phyloP scores from a whole-genome alignment of 2,329 filamentous ascomycete species.

The Bisporella sp. region DNA sequence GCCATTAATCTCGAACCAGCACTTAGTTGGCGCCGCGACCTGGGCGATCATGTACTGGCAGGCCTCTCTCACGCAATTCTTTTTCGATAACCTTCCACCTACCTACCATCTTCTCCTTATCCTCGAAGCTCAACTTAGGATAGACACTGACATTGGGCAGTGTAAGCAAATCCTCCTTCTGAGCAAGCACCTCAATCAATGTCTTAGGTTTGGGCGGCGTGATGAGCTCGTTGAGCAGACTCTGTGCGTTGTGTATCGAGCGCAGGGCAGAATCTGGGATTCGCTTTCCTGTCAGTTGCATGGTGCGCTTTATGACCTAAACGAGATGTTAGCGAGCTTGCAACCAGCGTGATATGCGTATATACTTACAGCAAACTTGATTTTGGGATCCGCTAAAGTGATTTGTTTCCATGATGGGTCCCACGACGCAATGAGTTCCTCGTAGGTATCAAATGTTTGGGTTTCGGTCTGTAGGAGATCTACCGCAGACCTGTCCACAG shows the following conservation, averaged over 20 bases:
- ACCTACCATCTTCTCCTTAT: conserved; percentile 65
- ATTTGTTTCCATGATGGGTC: conserved; percentile 51
- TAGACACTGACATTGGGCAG: conserved; percentile 68
- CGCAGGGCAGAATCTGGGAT: conserved; percentile 65
- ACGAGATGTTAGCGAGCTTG: conserved; percentile 7
- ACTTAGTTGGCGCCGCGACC: no score
- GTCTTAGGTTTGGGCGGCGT: conserved; percentile 51
- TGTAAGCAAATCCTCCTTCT: conserved; percentile 37
- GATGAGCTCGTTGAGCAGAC: conserved; percentile 47
- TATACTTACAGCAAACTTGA: conserved; percentile 68
- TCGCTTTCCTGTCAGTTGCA: conserved; percentile 72
- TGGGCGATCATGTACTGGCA: background rate
- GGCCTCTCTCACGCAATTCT: conserved; percentile 55
- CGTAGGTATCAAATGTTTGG: conserved; percentile 2
- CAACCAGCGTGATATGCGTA: background rate
- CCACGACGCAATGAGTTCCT: conserved; percentile 35
- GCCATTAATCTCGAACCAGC: no score
- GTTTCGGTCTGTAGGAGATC: conserved; percentile 17
- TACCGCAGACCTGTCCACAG: conserved; percentile 1
- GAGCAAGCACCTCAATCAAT: conserved; percentile 52
- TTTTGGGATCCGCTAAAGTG: conserved; percentile 45
- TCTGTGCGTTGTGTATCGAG: conserved; percentile 44
- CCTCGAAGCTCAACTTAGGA: conserved; percentile 56
- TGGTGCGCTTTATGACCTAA: conserved; percentile 73
- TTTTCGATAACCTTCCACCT: conserved; percentile 74